Evolutionary conservation across 257 asterid genomes (phyloP), one percentile per base, ranked within the genome.

Genomic region (Henckelia pumila): DNA sequence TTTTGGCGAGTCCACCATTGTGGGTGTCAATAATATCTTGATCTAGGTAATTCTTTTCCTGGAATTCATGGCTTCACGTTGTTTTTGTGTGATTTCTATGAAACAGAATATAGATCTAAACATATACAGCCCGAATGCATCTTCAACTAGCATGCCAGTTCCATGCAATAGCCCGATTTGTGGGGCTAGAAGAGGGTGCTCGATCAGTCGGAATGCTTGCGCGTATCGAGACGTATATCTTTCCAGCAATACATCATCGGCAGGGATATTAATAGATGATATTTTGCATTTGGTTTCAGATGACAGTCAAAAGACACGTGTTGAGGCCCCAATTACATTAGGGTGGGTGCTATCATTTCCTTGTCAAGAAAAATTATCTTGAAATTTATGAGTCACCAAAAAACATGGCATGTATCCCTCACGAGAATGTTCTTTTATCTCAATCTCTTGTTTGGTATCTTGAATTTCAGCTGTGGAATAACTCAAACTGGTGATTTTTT

Each of bases 251-350:
- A 94, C 99, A 28, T 94, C 99, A 2, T 76, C 88, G 19, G 65
- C 86, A 0, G 99, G 99, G 78, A 76, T 94, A 65, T 80, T 94
- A 77, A 96, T 94, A 9, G 96, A 94, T 32, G 99, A 94, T 71
- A 75, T 87, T 74, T 76, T 94, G 77, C 89, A 83, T 75, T 71
- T 94, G 79, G 86, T 83, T 30, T 80, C 89, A 1, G 84, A 85
- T 56, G 71, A 72, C 29, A 73, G n/a, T 61, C 89, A 72, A 35
- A 79, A 75, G 66, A 73, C 61, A 30, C 64, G 10, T 53, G 83
- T 86, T 11, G 73, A 79, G 6, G 98, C 95, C 69, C 86, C 92
- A 7, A 86, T 94, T 61, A 89, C 99, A 24, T 64, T 94, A 56
- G 99, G 99, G 99, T 94, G 74, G 21, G 86, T 71, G 66, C 25